phyloP scores from a whole-genome alignment of 768 basidiomycete species.

The Hygrocybe coccinea region DNA sequence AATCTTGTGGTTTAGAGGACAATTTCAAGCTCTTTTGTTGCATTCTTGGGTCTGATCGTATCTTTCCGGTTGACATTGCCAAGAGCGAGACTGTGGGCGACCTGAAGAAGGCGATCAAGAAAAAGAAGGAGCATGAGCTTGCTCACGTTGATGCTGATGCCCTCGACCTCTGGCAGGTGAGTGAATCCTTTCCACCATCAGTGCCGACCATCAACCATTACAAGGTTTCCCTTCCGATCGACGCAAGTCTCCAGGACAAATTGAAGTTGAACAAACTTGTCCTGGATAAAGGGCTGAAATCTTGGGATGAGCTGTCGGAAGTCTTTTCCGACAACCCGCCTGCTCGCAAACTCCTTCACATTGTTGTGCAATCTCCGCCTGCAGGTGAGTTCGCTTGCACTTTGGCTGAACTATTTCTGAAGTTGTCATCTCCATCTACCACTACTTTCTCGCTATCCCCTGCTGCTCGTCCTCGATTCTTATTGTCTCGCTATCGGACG shows the following conservation, averaged over 20 bases:
- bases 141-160: constrained; percentile 8
- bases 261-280: constrained; percentile 2
- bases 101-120: constrained; percentile 13
- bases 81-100: constrained; percentile 10
- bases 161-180: constrained; percentile 13
- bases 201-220: constrained; percentile 10
- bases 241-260: constrained; percentile 6
- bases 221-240: constrained; percentile 10
- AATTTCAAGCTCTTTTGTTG: constrained; percentile 16
- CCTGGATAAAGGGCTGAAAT: neutral
- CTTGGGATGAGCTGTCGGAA: constrained; percentile 2
- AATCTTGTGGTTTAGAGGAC: no score
- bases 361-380: constrained; percentile 12
- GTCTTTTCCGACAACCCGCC: constrained; percentile 9
- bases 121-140: constrained; percentile 10
- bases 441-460: no score
- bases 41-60: constrained; percentile 9
- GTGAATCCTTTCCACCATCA: constrained; percentile 1
- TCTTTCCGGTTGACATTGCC: constrained; percentile 13
- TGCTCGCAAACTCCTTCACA: constrained; percentile 9
- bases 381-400: constrained; percentile 4
- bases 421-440: no score
- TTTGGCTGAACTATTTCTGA: no score
- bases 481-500: no score
- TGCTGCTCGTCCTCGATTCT: no score